Evolutionary conservation across 805 yeast species (phyloP).

Genomic region (Candida odintsovae): DNA sequence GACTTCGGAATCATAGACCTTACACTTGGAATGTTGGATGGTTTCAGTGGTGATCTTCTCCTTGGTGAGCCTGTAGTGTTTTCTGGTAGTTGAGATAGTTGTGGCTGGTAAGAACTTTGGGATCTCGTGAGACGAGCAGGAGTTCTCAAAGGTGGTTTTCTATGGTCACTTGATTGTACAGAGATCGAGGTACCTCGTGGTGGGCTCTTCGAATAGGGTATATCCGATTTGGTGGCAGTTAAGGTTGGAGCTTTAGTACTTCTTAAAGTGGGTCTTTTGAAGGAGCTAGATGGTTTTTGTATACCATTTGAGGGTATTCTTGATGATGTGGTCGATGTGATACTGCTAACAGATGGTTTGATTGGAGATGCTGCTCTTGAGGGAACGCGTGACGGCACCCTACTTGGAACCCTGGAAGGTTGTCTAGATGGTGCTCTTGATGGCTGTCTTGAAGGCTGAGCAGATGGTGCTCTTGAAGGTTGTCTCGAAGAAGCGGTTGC

Average conservation of each 20-base stretch:
- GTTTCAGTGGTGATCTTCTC: constrained; percentile 16
- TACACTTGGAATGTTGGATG: constrained; percentile 10
- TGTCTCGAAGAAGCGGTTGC: constrained; percentile 17
- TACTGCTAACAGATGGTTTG: constrained; percentile 4
- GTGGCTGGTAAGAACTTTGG: constrained; percentile 20
- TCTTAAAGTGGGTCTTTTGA: constrained; percentile 10
- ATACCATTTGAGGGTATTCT: constrained; percentile 10
- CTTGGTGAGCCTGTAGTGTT: not conserved
- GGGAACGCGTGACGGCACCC: constrained; percentile 4
- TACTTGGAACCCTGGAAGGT: constrained; percentile 6
- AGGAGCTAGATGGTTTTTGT: constrained; percentile 14
- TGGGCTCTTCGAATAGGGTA: constrained; percentile 13
- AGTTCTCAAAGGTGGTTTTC: constrained; percentile 4
- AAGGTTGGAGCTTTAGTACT: constrained; percentile 8
- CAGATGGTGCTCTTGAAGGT: constrained; percentile 15
- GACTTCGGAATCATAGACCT: not conserved
- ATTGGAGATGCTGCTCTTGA: constrained; percentile 13
- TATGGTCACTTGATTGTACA: constrained; percentile 6
- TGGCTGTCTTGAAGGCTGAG: constrained; percentile 12
- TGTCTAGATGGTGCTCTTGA: constrained; percentile 9
- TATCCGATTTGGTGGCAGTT: constrained; percentile 8
- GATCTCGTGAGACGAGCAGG: constrained; percentile 15
- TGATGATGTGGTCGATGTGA: not conserved
- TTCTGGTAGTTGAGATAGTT: constrained; percentile 15
- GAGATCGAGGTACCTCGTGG: constrained; percentile 6